Percentiles rank a stretch among this genome's conserved stretches.
phyloP scores from a whole-genome alignment of 441 rosid species.

The Cnidoscolus chayamansa region DNA sequence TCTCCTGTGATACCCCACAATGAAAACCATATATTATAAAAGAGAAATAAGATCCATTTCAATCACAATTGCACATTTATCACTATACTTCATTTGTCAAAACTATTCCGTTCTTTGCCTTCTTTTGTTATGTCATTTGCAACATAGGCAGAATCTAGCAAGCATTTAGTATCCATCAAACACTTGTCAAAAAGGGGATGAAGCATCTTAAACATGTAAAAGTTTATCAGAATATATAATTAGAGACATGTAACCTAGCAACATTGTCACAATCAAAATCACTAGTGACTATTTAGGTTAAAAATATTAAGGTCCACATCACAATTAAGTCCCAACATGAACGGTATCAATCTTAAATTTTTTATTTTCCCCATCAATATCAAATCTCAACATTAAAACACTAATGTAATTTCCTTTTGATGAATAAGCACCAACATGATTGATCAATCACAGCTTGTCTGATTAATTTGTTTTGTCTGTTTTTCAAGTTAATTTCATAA shows the following conservation, averaged over 20 bases:
- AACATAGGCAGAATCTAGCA: neutral
- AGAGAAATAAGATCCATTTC: neutral
- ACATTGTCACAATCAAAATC: neutral
- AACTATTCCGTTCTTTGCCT: too few relatives aligned
- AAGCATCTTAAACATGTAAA: neutral
- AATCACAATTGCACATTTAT: slow-evolving; percentile 1
- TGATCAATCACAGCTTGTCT: neutral
- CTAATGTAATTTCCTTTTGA: slow-evolving; percentile 6
- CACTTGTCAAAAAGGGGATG: neutral
- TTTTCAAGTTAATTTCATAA: slow-evolving; percentile 13
- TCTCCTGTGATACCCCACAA: slow-evolving; percentile 36
- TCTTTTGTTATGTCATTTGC: neutral
- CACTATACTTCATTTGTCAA: neutral
- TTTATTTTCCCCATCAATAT: neutral
- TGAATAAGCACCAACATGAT: slow-evolving; percentile 1
- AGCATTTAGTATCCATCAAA: neutral
- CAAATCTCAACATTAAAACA: slow-evolving; percentile 2
- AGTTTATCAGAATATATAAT: neutral
- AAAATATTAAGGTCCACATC: slow-evolving; percentile 1
- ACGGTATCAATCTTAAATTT: slow-evolving; percentile 2
- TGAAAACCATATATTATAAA: neutral
- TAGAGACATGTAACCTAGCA: neutral
- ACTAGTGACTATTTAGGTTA: neutral
- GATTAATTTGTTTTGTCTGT: neutral
- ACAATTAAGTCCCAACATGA: neutral